Evolutionary conservation across 805 yeast genomes (phyloP), one percentile per base, ranked within the genome.

Genomic region (Saccharomycopsis javanensis): DNA sequence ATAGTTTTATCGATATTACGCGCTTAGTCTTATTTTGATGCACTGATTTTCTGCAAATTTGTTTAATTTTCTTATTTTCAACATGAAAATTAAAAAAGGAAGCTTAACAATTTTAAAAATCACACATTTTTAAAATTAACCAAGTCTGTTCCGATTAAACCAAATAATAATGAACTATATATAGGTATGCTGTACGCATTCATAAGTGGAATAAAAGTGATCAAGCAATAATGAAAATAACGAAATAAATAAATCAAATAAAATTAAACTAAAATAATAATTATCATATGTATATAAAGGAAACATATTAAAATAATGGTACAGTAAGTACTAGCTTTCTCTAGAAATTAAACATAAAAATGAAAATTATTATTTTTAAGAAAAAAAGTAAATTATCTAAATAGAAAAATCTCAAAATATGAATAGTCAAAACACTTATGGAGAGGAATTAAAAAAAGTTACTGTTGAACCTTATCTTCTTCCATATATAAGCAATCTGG

Each of bases 401-500:
- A 20, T 16, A 38, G 18, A 20, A 38, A 16, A 18, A 38, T 13
- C 6, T 11, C 4, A 34, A 35, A 7, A 20, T 13, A 42, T 8
- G 11, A 25, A 8, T 20, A 11, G 6, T 20, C n/a, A n/a, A n/a
- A n/a, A n/a, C n/a, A n/a, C n/a, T n/a, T n/a, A n/a, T n/a, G n/a
- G n/a, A n/a, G n/a, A n/a, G n/a, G n/a, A n/a, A n/a, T n/a, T n/a
- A n/a, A n/a, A n/a, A n/a, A n/a, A n/a, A n/a, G n/a, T n/a, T n/a
- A n/a, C n/a, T n/a, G n/a, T 42, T 25, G 23, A 20, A 20, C 48
- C 23, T 23, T 42, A 23, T 42, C 48, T 11, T 28, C 48, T 1
- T 20, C 48, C 48, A 42, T 42, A 42, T n/a, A 42, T 23, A 45
- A 42, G 7, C 25, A 34, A 25, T 42, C 54, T 5, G 60, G 58